A percentile compares a stretch with the other conserved stretches of the same genome.
These are phyloP conservation scores for Tinospora cordifolia DNA, from an alignment of 164 flowering plant genomes.

Conservation along the genomic window DNA sequence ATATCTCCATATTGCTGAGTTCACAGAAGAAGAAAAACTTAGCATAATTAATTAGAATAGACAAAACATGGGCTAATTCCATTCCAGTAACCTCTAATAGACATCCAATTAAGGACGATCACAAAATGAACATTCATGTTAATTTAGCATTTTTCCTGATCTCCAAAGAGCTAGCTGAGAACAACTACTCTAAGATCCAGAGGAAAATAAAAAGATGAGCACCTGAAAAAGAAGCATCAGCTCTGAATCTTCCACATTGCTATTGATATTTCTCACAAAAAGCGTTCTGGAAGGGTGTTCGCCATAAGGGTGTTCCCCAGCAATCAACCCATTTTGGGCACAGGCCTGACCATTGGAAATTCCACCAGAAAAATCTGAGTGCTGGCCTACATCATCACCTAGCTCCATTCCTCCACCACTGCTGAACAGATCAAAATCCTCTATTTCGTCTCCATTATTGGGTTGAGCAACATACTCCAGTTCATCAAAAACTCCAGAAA, in stretches of 20 bases:
- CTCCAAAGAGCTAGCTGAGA: not conserved
- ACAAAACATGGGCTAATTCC: not conserved
- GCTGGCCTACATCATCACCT: slow-evolving; percentile 33
- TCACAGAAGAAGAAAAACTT: slow-evolving; percentile 15
- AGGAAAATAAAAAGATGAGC: not conserved
- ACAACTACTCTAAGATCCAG: not conserved
- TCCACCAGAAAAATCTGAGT: slow-evolving; percentile 24
- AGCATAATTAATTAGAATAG: not conserved
- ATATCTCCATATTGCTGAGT: slow-evolving; percentile 76
- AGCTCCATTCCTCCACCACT: slow-evolving; percentile 63
- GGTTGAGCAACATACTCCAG: slow-evolving; percentile 28
- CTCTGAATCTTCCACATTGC: slow-evolving; percentile 63
- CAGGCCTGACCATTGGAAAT: slow-evolving; percentile 16
- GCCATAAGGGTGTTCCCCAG: slow-evolving; percentile 44
- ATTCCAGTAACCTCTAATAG: not conserved
- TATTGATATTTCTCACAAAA: slow-evolving; percentile 68
- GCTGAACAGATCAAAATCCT: slow-evolving; percentile 55
- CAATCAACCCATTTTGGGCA: slow-evolving; percentile 26
- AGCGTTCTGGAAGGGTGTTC: slow-evolving; percentile 79
- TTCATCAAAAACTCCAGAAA: slow-evolving; percentile 51
- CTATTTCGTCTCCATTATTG: slow-evolving; percentile 36
- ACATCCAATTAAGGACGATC: not conserved
- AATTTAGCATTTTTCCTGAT: not conserved
- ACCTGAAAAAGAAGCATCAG: slow-evolving; percentile 64
- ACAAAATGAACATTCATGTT: not conserved